Evolutionary conservation across 805 yeast genomes (phyloP).

Genomic region (Nakazawaea pomicola): DNA sequence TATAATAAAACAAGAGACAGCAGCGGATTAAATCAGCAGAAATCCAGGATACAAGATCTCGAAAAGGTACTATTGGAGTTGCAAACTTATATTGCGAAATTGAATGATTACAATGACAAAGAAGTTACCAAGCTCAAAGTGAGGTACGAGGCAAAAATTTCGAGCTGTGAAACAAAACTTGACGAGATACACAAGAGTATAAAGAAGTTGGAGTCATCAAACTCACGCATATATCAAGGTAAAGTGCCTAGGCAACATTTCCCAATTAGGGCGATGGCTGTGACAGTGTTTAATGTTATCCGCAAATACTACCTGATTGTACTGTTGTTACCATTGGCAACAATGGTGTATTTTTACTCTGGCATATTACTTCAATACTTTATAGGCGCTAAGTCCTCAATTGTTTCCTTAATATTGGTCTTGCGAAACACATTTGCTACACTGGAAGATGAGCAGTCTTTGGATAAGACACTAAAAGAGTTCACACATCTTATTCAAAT

Average conservation of each 20-base stretch:
- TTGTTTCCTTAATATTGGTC: too few species aligned
- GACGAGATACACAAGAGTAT: neutral
- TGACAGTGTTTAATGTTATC: too few species aligned
- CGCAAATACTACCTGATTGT: too few species aligned
- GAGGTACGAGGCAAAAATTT: constrained; percentile 2
- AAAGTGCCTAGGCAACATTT: neutral
- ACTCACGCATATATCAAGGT: too few species aligned
- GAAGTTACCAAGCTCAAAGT: neutral
- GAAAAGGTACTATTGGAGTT: constrained; percentile 10
- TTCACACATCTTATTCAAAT: neutral
- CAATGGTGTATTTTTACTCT: too few species aligned
- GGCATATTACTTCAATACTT: too few species aligned
- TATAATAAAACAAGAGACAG: neutral
- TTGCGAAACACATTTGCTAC: too few species aligned
- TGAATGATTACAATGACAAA: constrained; percentile 3
- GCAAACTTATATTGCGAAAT: constrained; percentile 1
- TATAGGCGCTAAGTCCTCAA: too few species aligned
- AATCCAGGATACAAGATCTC: neutral
- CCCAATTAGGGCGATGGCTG: too few species aligned
- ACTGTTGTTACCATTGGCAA: too few species aligned
- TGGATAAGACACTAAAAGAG: neutral
- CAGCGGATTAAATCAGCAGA: too few species aligned
- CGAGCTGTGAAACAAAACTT: neutral
- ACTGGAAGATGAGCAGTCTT: neutral
- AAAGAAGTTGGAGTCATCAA: neutral